Evolutionary conservation across 1,284 basidiomycete species (phyloP).

Genomic region (Malassezia pachydermatis): DNA sequence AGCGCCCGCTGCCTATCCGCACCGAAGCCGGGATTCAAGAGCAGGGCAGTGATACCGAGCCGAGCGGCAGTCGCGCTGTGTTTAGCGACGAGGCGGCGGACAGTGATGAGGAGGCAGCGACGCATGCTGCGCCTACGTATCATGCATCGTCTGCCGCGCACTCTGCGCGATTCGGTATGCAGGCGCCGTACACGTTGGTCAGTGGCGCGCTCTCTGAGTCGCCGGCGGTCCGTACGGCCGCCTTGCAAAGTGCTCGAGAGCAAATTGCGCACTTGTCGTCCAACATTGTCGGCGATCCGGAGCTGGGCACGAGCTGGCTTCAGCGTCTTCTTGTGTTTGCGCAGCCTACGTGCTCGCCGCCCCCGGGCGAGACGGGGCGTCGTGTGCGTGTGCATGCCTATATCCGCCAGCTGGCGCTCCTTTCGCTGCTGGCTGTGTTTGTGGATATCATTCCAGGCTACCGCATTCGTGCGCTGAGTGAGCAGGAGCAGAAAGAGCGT

Average conservation of each 20-base stretch:
- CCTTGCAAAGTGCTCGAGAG: conserved; percentile 30
- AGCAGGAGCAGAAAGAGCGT: conserved; percentile 80
- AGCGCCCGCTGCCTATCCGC: conserved; percentile 20
- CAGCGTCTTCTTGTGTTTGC: conserved; percentile 33
- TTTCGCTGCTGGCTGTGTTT: conserved; percentile 87
- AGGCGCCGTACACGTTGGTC: conserved; percentile 34
- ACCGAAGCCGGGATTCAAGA: conserved; percentile 8
- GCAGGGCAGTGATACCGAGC: conserved; percentile 11
- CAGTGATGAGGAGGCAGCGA: conserved; percentile 11
- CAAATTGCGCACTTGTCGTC: conserved; percentile 44
- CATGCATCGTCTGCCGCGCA: conserved; percentile 22
- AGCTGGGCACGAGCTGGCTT: conserved; percentile 38
- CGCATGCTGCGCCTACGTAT: not conserved
- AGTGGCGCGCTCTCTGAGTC: conserved; percentile 9
- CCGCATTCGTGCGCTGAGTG: conserved; percentile 73
- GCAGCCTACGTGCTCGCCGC: conserved; percentile 17
- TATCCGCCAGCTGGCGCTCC: conserved; percentile 74
- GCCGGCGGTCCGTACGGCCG: conserved; percentile 15
- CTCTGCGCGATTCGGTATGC: conserved; percentile 31
- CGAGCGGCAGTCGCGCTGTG: conserved; percentile 24
- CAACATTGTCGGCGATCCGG: conserved; percentile 40
- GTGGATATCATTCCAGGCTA: conserved; percentile 80
- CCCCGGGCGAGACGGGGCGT: not conserved
- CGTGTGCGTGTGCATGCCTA: conserved; percentile 59
- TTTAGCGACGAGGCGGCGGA: conserved; percentile 13